phyloP scores from a whole-genome alignment of 225 moss, liverwort and hornwort genomes.

The Pseudisothecium myosuroides region DNA sequence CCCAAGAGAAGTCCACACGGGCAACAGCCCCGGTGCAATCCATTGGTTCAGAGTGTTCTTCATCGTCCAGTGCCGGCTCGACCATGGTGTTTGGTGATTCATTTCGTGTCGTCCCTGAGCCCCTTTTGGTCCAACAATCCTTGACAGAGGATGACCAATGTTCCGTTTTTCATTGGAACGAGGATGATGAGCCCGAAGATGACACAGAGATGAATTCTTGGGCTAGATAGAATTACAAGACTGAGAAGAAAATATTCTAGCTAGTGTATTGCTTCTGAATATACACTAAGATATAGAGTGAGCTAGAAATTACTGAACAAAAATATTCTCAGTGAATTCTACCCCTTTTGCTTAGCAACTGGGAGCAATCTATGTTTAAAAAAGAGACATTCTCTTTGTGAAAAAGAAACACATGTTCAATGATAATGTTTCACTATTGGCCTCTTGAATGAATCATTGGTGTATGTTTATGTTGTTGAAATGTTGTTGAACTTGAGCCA shows the following conservation, averaged over 20 bases:
- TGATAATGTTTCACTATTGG: not conserved
- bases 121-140: not conserved
- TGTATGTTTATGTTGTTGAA: not conserved
- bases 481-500: not conserved
- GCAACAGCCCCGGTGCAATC: not conserved
- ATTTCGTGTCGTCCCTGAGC: not conserved
- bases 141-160: not conserved
- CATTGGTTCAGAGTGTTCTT: not conserved
- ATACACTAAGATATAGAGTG: not conserved
- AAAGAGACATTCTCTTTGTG: not conserved
- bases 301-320: not conserved
- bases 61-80: not conserved
- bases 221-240: no score
- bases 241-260: no score
- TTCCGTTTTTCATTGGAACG: not conserved
- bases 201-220: no score
- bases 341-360: no score
- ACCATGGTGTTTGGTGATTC: not conserved
- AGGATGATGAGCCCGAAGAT: not conserved
- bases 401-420: not conserved
- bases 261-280: not conserved
- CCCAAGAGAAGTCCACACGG: no score
- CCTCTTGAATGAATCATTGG: not conserved
- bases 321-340: no score
- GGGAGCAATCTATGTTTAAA: no score